Base-by-base conservation (phyloP, 495 filamentous ascomycete species). In the Immersiella caudata region DNA sequence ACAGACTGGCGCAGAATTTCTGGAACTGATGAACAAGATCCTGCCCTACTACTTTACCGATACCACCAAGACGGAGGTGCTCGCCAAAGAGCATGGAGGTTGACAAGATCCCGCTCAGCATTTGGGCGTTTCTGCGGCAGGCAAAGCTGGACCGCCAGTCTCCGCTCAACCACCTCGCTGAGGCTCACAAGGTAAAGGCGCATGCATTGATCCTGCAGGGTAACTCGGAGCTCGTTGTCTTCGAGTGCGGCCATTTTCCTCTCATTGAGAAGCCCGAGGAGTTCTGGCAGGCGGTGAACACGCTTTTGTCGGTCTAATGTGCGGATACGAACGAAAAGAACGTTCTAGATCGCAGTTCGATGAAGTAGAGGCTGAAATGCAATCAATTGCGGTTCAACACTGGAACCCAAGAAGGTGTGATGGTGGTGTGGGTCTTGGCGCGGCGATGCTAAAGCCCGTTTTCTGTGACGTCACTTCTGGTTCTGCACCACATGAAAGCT, bases 11-110 rank as follows among this genome's bases (percentile, higher is more conserved):
- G 46, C 51, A 24, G 60, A 9, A 21, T 21, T 63, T 24, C 35
- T 25, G 2, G 46, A 27, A 21, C 22, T n/a, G 21, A 1, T 63
- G 46, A 24, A 24, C 20, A 29, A 20, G 60, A 27, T 63, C 2
- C 14, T 63, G 22, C 60, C 60, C 7, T 63, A 29, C 27, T 63
- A 63, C 46, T 63, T 63, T 29, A 63, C 14, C 21, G 60, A 63
- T 16, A 52, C 24, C 11, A 51, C 35, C 14, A 21, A 51, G 46
- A 29, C 27, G 12, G 46, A 20, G 22, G 60, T 50, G 46, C 24
- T 63, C 29, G 60, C 6, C 2, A 18, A n/a, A 11, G 9, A 25
- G 16, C 14, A 21, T 63, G 60, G 40, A 33, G 60, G 60, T 49
- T 9, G 60, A 63, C 1, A 51, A 20, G 7, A 40, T 63, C 35